Percentiles rank a stretch among this genome's conserved stretches.
Evolutionary conservation across 139 green algal species (phyloP).

Genomic region (Ostreobium quekettii): DNA sequence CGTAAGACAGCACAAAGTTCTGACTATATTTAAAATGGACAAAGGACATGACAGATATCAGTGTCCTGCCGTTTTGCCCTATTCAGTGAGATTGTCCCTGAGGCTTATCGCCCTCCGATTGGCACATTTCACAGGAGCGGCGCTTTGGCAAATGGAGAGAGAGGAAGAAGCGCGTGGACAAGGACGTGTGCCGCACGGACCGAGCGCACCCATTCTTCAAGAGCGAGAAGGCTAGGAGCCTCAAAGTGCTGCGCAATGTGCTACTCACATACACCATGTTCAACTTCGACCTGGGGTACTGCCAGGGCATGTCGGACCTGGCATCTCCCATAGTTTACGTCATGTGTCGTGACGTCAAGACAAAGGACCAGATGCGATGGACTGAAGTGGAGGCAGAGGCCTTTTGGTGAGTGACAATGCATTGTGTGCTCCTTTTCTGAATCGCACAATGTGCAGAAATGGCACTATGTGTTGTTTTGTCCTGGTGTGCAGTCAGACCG

Average conservation of each 20-base stretch:
- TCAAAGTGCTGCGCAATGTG: constrained; percentile 33
- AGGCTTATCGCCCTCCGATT: too few species aligned
- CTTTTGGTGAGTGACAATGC: constrained; percentile 19
- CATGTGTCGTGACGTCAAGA: constrained; percentile 39
- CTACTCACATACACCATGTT: constrained; percentile 70
- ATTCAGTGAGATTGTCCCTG: too few species aligned
- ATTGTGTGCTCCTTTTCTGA: too few species aligned
- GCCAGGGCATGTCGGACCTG: constrained; percentile 84
- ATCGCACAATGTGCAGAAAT: too few species aligned
- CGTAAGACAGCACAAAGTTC: too few species aligned
- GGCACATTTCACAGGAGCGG: constrained; percentile 53
- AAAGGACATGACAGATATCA: too few species aligned
- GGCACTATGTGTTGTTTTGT: too few species aligned
- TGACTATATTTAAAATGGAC: too few species aligned
- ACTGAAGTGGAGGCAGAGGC: constrained; percentile 28
- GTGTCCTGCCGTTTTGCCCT: too few species aligned
- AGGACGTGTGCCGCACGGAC: constrained; percentile 76
- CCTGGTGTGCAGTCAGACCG: too few species aligned
- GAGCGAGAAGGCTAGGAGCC: constrained; percentile 29
- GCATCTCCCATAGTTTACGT: constrained; percentile 61
- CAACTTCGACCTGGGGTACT: constrained; percentile 87
- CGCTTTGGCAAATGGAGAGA: constrained; percentile 69
- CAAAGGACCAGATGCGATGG: constrained; percentile 20
- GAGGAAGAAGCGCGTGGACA: constrained; percentile 58
- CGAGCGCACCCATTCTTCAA: constrained; percentile 49